Percentiles rank a stretch among this genome's conserved stretches.
These are phyloP conservation scores for Tetrahymena borealis DNA, from an alignment of 73 alveolate species.

Conservation along the genomic window DNA sequence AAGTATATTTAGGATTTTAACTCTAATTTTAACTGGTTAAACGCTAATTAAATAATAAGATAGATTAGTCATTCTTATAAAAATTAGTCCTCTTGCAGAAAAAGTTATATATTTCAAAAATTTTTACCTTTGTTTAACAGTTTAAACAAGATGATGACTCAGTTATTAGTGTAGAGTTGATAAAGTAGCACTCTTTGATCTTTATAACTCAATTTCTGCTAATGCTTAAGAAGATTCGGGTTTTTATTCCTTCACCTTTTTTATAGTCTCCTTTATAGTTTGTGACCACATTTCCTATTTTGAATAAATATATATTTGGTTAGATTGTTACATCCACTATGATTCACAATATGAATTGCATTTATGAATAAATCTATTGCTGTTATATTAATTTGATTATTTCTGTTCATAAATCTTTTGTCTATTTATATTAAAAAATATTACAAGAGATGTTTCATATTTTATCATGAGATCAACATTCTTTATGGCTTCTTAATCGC, in stretches of 20 bases:
- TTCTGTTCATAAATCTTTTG: neutral
- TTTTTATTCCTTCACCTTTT: constrained; percentile 59
- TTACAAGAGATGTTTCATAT: constrained; percentile 1
- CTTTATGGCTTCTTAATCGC: neutral
- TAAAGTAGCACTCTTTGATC: constrained; percentile 62
- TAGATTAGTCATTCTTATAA: no score
- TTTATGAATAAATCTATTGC: no score
- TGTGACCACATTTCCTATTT: neutral
- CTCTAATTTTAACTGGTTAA: no score
- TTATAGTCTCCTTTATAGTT: constrained; percentile 4
- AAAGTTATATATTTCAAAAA: neutral
- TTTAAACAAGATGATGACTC: constrained; percentile 50
- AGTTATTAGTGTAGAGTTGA: constrained; percentile 65
- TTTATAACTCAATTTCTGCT: constrained; percentile 71
- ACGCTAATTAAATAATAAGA: no score
- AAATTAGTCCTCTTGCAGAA: neutral
- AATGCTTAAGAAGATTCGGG: constrained; percentile 54
- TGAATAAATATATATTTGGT: neutral
- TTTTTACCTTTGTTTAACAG: constrained; percentile 5
- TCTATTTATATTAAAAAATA: neutral
- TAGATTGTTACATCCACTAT: no score
- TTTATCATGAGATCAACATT: neutral
- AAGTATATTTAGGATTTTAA: no score
- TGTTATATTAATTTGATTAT: no score
- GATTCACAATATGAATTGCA: no score